These are phyloP conservation scores for Scenedesmus sp. DNA, from an alignment of 163 green algal genomes.

Conservation along the genomic window DNA sequence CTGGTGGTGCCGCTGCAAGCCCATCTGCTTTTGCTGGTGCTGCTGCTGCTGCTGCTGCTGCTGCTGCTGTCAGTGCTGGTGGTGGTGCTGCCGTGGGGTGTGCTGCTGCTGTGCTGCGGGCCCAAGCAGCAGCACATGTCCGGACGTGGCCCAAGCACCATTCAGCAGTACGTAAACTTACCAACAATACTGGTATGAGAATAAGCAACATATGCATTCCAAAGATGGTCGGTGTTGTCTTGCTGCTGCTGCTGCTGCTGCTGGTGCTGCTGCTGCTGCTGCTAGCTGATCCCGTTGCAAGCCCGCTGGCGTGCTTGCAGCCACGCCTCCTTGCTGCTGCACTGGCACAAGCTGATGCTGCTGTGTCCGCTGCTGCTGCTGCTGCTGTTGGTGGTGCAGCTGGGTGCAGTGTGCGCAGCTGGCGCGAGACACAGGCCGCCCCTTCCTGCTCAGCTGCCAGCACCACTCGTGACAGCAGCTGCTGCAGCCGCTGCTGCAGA, in stretches of 20 bases:
- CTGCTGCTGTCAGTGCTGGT: background rate
- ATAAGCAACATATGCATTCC: too few species aligned
- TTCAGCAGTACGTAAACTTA: too few species aligned
- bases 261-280: background rate
- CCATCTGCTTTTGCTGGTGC: background rate
- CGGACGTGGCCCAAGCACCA: too few species aligned
- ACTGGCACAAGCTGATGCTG: background rate
- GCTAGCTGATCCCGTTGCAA: too few species aligned
- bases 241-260: conserved; percentile 2
- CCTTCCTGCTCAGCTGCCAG: background rate
- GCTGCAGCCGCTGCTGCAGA: background rate
- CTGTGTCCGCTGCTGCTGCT: conserved; percentile 16
- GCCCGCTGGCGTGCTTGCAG: background rate
- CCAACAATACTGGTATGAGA: background rate
- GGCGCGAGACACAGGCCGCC: background rate
- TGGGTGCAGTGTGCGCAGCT: background rate
- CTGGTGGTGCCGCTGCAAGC: background rate
- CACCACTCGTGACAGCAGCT: background rate
- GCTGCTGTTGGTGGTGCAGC: background rate
- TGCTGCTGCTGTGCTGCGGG: background rate
- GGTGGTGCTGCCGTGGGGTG: background rate
- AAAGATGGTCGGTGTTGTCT: too few species aligned
- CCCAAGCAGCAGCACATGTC: too few species aligned
- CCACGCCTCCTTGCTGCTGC: background rate
- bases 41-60: background rate